A percentile compares a stretch with the other conserved stretches of the same genome.
Evolutionary conservation across 2,329 filamentous ascomycete genomes (phyloP).

Genomic region (Diplocarpon rosae): DNA sequence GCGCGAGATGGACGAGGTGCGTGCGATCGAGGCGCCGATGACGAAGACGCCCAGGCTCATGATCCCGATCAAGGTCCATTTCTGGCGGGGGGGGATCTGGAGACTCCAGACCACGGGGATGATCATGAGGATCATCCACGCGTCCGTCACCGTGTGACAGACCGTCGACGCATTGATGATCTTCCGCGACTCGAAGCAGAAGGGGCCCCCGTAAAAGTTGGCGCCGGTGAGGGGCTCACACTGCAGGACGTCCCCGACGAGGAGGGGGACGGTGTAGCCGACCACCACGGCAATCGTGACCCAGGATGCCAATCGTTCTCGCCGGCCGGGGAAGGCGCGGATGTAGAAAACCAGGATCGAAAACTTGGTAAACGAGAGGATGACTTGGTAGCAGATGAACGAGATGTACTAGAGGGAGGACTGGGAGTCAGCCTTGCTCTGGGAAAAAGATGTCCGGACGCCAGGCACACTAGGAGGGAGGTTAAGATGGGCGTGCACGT

Average conservation of each 20-base stretch:
- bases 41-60: slow-evolving; percentile 1
- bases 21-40: neutral
- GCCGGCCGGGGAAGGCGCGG: neutral
- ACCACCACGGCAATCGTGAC: neutral
- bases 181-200: neutral
- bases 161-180: neutral
- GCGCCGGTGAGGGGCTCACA: neutral
- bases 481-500: no score
- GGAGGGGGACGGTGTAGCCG: neutral
- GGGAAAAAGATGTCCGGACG: no score
- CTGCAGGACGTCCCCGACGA: neutral
- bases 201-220: neutral
- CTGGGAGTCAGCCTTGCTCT: neutral
- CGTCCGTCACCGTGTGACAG: slow-evolving; percentile 1
- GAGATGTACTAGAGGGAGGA: neutral
- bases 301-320: neutral
- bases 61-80: neutral
- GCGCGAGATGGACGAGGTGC: neutral
- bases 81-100: neutral
- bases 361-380: neutral
- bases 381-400: slow-evolving; percentile 1
- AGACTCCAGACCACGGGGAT: slow-evolving; percentile 2
- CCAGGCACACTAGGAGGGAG: no score
- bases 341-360: slow-evolving; percentile 4
- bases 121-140: slow-evolving; percentile 5